These are phyloP conservation scores for Trypanosomatidae sp. DNA, from an alignment of 208 protist species.

Conservation along the genomic window DNA sequence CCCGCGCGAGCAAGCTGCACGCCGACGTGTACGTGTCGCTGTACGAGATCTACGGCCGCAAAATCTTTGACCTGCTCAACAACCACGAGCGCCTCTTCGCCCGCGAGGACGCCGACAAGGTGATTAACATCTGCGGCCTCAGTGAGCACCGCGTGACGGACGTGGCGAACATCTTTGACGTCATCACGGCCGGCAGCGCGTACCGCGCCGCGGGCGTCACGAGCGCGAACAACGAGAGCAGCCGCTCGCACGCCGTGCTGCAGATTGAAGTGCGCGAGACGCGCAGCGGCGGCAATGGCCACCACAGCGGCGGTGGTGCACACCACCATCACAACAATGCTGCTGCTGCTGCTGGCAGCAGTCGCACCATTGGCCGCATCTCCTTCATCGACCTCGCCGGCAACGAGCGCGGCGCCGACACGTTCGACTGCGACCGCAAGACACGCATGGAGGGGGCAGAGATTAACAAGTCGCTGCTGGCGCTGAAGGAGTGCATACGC, in stretches of 20 bases:
- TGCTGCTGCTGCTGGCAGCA: conserved; percentile 11
- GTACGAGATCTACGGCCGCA: conserved; percentile 96
- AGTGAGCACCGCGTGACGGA: conserved; percentile 74
- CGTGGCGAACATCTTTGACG: conserved; percentile 80
- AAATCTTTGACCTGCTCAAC: conserved; percentile 96
- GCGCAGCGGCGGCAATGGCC: neutral
- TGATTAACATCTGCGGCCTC: conserved; percentile 93
- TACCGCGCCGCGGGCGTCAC: conserved; percentile 84
- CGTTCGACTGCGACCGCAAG: conserved; percentile 87
- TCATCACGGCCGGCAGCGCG: conserved; percentile 84
- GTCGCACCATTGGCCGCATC: conserved; percentile 88
- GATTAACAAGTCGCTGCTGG: conserved; percentile 98
- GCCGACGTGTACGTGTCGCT: conserved; percentile 79
- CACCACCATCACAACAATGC: conserved; percentile 1
- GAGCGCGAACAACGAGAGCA: conserved; percentile 87
- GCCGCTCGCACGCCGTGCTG: conserved; percentile 88
- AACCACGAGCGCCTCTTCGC: conserved; percentile 86
- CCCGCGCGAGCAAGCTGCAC: conserved; percentile 29
- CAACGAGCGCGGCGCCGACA: conserved; percentile 95
- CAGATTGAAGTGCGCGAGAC: conserved; percentile 67
- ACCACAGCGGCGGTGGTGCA: conserved; percentile 1
- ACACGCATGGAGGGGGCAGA: conserved; percentile 96
- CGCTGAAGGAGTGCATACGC: conserved; percentile 98
- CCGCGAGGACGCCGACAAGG: conserved; percentile 89
- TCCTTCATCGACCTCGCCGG: conserved; percentile 99